Percentiles rank a stretch among this genome's conserved stretches.
These are phyloP conservation scores for Globisporangium camurandrum DNA, from an alignment of 352 stramenopile species.

Conservation along the genomic window DNA sequence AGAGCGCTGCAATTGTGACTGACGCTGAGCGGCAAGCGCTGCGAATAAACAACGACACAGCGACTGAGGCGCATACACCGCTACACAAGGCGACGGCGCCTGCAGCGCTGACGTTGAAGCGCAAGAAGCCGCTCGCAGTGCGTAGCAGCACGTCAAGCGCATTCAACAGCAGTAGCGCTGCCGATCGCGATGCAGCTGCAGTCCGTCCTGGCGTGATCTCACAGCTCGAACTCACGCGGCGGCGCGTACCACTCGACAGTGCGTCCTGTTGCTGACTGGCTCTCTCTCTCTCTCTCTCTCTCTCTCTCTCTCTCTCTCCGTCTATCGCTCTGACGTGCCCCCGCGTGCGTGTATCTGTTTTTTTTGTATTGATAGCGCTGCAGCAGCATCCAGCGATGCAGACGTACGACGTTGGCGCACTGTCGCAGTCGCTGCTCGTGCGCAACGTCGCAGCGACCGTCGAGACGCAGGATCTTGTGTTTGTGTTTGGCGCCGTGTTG, in stretches of 20 bases:
- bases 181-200: not conserved
- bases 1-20: slow-evolving; percentile 2
- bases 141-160: no score
- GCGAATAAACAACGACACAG: no score
- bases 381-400: slow-evolving; percentile 24
- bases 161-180: not conserved
- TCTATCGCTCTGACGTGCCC: no score
- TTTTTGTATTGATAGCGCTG: slow-evolving; percentile 16
- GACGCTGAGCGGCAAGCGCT: not conserved
- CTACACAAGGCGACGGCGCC: no score
- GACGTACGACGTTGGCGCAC: slow-evolving; percentile 24
- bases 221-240: slow-evolving; percentile 36
- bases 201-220: slow-evolving; percentile 51
- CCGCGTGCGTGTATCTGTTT: not conserved
- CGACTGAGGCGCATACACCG: not conserved
- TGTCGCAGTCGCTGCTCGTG: slow-evolving; percentile 24
- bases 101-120: no score
- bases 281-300: no score
- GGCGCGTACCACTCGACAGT: slow-evolving; percentile 29
- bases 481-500: slow-evolving; percentile 49
- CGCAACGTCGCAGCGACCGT: slow-evolving; percentile 33
- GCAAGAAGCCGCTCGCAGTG: no score
- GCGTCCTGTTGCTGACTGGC: not conserved
- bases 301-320: no score
- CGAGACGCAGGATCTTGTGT: slow-evolving; percentile 47